Evolutionary conservation across 176 grass and related monocot genomes (phyloP).

Genomic region (Aegilops sharonensis): DNA sequence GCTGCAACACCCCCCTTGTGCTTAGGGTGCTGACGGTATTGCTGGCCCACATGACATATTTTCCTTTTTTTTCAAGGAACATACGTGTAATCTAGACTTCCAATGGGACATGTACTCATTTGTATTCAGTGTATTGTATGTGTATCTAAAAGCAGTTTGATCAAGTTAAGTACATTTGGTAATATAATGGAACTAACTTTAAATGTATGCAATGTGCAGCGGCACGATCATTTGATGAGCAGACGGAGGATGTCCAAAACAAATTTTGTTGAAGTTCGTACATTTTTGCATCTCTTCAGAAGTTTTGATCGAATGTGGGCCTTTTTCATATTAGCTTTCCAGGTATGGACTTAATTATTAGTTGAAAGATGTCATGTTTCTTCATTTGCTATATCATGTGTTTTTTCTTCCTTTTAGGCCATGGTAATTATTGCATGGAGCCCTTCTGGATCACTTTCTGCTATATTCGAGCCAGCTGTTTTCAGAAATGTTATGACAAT

Average conservation of each 20-base stretch:
- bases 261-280: conserved; percentile 99
- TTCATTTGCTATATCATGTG: conserved; percentile 18
- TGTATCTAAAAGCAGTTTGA: conserved; percentile 8
- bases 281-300: conserved; percentile 93
- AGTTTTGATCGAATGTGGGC: conserved; percentile 99
- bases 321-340: conserved; percentile 91
- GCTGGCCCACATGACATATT: neutral
- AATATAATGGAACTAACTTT: conserved; percentile 28
- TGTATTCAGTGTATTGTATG: neutral
- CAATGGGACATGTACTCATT: neutral
- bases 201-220: conserved; percentile 19
- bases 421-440: conserved; percentile 95
- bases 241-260: conserved; percentile 65
- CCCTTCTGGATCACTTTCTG: too few species aligned
- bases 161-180: neutral
- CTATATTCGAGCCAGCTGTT: conserved; percentile 32
- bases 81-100: neutral
- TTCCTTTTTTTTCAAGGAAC: neutral
- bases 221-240: conserved; percentile 31
- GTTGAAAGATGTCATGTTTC: conserved; percentile 15
- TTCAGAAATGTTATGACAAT: conserved; percentile 89
- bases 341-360: conserved; percentile 53
- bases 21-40: neutral
- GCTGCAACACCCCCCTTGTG: neutral
- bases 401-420: conserved; percentile 58